Base-by-base conservation (phyloP, 164 flowering plant genomes). In the Euptelea pleiosperma region DNA sequence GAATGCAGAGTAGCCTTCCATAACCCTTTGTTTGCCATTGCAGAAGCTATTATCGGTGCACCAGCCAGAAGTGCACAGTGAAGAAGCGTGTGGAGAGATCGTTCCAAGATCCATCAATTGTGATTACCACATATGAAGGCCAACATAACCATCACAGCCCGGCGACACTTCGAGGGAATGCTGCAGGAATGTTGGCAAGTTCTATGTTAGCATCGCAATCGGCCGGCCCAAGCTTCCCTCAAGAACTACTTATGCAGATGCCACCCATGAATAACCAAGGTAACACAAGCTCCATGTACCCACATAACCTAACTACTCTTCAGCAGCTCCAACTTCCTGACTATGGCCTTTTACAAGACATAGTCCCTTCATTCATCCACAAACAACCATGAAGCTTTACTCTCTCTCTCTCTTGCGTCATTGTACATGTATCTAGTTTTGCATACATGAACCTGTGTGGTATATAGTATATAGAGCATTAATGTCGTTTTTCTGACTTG, bases 21-120 rank as follows among this genome's bases (percentile, higher is more conserved):
- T 8, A 14, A 29, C 19, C 28, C 33, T 36, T 24, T 21, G 25
- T 35, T 62, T 45, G 8, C 8, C 46, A 40, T 66, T 70, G 67
- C 77, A 91, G 98, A 58, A 91, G 98, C 82, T 91, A 91, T 60
- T 91, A 91, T 53, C 45, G 95, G 64, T 91, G 96, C 86, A 91
- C 98, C 1, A 82, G 80, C 2, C 96, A 85, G 68, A 91, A 84
- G 60, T 91, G 98, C 73, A 60, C 70, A 0, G 98, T 91, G 71
- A 91, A 89, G 81, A 91, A 91, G 52, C 68, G 93, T 0, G 92
- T 91, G 15, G 96, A 91, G 80, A 74, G 98, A 52, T 86, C 92
- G 15, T 82, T 57, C 71, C 76, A 86, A 60, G 92, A 91, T 55
- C 95, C 96, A 12, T 60, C 89, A 0, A 80, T 71, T 0, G 98